Evolutionary conservation across 305 asterid genomes (phyloP), one percentile per base, ranked within the genome.

Genomic region (Salvia sclarea): DNA sequence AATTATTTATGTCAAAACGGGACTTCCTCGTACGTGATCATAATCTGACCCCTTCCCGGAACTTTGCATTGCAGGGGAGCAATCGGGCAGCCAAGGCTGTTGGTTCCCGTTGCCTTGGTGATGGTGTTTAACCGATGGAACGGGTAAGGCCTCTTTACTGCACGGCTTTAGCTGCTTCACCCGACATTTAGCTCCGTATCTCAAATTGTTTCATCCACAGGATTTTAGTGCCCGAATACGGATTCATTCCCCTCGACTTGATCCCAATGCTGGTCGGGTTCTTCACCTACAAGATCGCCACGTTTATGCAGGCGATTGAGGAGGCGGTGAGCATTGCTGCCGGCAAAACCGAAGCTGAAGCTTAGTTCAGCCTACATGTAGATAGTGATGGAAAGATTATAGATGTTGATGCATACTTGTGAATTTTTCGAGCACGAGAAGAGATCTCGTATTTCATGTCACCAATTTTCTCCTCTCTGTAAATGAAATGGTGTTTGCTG

Each of bases 211-310:
- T 74, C 24, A 30, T 63, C 28, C 16, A 33, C 86, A 92, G 98
- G 89, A 90, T 93, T 74, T 47, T 90, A 52, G 97, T 88, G 48
- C 96, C 96, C 3, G 92, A 93, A 0, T 85, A 93, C 68, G 98
- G 98, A 73, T 72, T 90, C 30, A 60, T 93, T 79, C 92, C 81
- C 64, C 96, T 90, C 6, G 88, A 88, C 45, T 72, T 93, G 86
- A 93, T 93, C 41, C 97, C 97, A 8, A 88, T 90, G 89, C 88
- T 93, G 2, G 91, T 90, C 45, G 98, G 97, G 61, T 88, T 90
- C 74, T 92, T 92, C 82, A 92, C 97, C 3, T 93, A 86, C 84
- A 90, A 93, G 92, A 88, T 93, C 65, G 95, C 92, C 22, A 85
- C 96, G 64, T 90, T 93, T 75, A 67, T 52, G 74, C 90, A 76